A percentile compares a stretch with the other conserved stretches of the same genome.
Conservation (phyloP, 768 basidiomycete genomes). For the Calocera cornea region DNA sequence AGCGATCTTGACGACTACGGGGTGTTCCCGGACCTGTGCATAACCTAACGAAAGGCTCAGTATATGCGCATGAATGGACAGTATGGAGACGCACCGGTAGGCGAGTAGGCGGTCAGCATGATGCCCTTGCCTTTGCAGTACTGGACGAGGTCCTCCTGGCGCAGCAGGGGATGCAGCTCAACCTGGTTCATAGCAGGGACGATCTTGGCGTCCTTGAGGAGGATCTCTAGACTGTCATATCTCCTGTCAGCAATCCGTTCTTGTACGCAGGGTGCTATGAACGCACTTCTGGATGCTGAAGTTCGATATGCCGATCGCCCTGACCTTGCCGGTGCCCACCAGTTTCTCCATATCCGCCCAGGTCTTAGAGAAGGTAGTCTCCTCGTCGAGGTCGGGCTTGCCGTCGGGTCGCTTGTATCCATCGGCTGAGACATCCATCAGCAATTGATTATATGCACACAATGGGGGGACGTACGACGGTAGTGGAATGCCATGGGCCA, state of each 20-base stretch:
- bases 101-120: slow-evolving; percentile 52
- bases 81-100: slow-evolving; percentile 25
- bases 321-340: slow-evolving; percentile 33
- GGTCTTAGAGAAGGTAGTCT: slow-evolving; percentile 28
- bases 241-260: slow-evolving; percentile 25
- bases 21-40: slow-evolving; percentile 34
- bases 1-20: slow-evolving; percentile 33
- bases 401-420: slow-evolving; percentile 18
- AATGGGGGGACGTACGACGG: slow-evolving; percentile 10
- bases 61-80: slow-evolving; percentile 25
- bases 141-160: slow-evolving; percentile 42
- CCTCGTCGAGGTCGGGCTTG: slow-evolving; percentile 14
- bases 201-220: slow-evolving; percentile 37
- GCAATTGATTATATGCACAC: background rate
- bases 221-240: slow-evolving; percentile 22
- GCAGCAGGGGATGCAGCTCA: slow-evolving; percentile 55
- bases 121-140: slow-evolving; percentile 46
- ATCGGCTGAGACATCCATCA: slow-evolving; percentile 13
- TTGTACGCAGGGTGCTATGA: background rate
- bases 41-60: slow-evolving; percentile 25
- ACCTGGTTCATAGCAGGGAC: slow-evolving; percentile 43
- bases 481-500: slow-evolving; percentile 26
- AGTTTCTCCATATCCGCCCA: slow-evolving; percentile 43
- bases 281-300: slow-evolving; percentile 44
- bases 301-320: slow-evolving; percentile 46